Percentiles rank a stretch among this genome's conserved stretches.
phyloP scores from a whole-genome alignment of 495 filamentous ascomycete species.

The Xylaria bambusicola region DNA sequence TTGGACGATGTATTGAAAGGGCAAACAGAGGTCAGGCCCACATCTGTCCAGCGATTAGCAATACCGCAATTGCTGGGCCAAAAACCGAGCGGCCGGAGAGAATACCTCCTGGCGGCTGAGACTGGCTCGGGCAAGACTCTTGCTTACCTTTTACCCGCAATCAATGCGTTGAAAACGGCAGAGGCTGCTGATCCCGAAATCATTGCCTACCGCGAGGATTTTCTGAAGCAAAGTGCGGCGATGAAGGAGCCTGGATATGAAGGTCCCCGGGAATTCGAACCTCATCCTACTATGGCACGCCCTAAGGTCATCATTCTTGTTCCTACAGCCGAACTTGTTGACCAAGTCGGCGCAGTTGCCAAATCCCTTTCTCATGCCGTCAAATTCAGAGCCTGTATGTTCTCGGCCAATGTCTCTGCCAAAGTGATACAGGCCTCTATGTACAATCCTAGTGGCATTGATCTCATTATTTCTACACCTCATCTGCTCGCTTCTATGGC shows the following conservation, averaged over 20 bases:
- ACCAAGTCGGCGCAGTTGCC: slow-evolving; percentile 75
- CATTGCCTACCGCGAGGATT: slow-evolving; percentile 51
- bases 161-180: slow-evolving; percentile 79
- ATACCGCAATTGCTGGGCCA: slow-evolving; percentile 74
- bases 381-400: slow-evolving; percentile 77
- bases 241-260: slow-evolving; percentile 50
- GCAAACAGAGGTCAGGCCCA: slow-evolving; percentile 71
- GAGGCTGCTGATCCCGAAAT: slow-evolving; percentile 65
- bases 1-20: slow-evolving; percentile 68
- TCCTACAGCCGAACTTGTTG: slow-evolving; percentile 93
- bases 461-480: slow-evolving; percentile 84
- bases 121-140: slow-evolving; percentile 97
- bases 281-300: slow-evolving; percentile 70
- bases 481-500: slow-evolving; percentile 86
- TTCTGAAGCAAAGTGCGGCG: slow-evolving; percentile 45
- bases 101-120: slow-evolving; percentile 90
- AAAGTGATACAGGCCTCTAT: slow-evolving; percentile 84
- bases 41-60: slow-evolving; percentile 83
- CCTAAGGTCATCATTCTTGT: slow-evolving; percentile 85
- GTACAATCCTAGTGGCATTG: slow-evolving; percentile 78
- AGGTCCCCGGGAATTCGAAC: slow-evolving; percentile 61
- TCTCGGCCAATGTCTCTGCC: slow-evolving; percentile 73
- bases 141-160: slow-evolving; percentile 79
- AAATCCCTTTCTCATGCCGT: slow-evolving; percentile 79
- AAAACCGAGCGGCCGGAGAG: slow-evolving; percentile 34